Evolutionary conservation across 768 basidiomycete species (phyloP).

Genomic region (Trametopsis cervina): DNA sequence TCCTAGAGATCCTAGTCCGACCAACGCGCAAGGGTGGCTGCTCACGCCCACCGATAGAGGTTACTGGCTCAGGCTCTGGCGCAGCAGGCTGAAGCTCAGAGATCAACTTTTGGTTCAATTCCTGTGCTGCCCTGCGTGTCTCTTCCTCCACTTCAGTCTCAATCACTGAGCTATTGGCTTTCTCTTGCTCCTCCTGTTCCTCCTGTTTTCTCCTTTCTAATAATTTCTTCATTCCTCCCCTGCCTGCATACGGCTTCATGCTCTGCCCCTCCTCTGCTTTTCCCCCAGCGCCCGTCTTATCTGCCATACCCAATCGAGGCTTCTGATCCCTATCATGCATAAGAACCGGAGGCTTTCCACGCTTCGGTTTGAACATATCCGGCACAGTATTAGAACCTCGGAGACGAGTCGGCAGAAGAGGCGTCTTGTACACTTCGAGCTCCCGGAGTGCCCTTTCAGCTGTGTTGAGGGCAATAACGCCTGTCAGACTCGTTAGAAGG

Average conservation of each 20-base stretch:
- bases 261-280: slow-evolving; percentile 30
- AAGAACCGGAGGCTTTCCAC: slow-evolving; percentile 35
- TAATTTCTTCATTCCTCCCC: slow-evolving; percentile 74
- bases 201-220: slow-evolving; percentile 57
- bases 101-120: slow-evolving; percentile 15
- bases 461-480: slow-evolving; percentile 34
- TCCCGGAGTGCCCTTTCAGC: slow-evolving; percentile 67
- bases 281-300: slow-evolving; percentile 17
- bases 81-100: slow-evolving; percentile 15
- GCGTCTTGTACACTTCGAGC: slow-evolving; percentile 74
- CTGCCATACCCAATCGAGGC: slow-evolving; percentile 37
- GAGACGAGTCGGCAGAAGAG: slow-evolving; percentile 59
- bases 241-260: slow-evolving; percentile 73
- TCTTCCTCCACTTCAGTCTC: slow-evolving; percentile 26
- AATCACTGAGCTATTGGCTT: slow-evolving; percentile 22
- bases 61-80: slow-evolving; percentile 17
- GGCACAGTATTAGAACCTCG: slow-evolving; percentile 40
- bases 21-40: slow-evolving; percentile 28
- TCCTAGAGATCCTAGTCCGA: slow-evolving; percentile 29
- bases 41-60: slow-evolving; percentile 17
- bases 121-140: slow-evolving; percentile 19
- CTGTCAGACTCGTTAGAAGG: neutral
- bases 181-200: slow-evolving; percentile 38
- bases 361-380: slow-evolving; percentile 57
- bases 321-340: slow-evolving; percentile 52